Base-by-base conservation (phyloP, 352 stramenopile genomes). In the Globisporangium ultimum region DNA sequence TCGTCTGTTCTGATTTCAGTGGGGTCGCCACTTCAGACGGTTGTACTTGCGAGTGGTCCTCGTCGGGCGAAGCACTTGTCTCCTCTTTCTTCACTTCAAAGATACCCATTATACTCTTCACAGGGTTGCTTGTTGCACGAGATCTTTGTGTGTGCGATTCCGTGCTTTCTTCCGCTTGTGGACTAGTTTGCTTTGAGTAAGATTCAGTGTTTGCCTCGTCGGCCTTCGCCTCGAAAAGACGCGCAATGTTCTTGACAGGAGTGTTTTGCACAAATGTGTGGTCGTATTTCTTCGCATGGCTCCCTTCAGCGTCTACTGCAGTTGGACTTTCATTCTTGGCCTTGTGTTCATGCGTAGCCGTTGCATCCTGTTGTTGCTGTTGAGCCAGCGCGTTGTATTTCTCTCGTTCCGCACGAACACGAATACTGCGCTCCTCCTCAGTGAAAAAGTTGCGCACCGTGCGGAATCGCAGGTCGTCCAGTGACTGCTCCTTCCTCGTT, bases 401-500 rank as follows among this genome's bases (percentile, higher is more conserved):
- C n/a, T 78, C 32, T 22, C 76, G 80, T 48, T 80, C 76, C 0
- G 73, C 71, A 46, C 71, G 69, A 42, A 85, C 76, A n/a, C 60
- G 68, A 43, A 85, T 55, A 43, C 68, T 81, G 12, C 76, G 76
- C 60, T 85, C 71, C 34, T 67, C 64, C 41, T 55, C 56, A 4
- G 65, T 76, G 58, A 85, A 85, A 48, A 85, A 85, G 17, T 56
- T 75, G 38, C 73, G 71, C 18, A 85, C 76, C 3, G 76, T 85
- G 7, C 76, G 76, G 59, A 83, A 82, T 3, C 62, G 71, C 13
- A 85, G 49, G 18, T 74, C 71, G 40, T 85, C 75, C n/a, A 90
- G 61, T 2, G 63, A 67, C 46, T 85, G 73, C 11, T 76, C 50
- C 32, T 81, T 70, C 60, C 85, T 80, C 3, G 55, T 69, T 60